Percentiles rank a stretch among this genome's conserved stretches.
These are phyloP conservation scores for Lineolata rhizophorae DNA, from an alignment of 495 filamentous ascomycete species.

Conservation along the genomic window DNA sequence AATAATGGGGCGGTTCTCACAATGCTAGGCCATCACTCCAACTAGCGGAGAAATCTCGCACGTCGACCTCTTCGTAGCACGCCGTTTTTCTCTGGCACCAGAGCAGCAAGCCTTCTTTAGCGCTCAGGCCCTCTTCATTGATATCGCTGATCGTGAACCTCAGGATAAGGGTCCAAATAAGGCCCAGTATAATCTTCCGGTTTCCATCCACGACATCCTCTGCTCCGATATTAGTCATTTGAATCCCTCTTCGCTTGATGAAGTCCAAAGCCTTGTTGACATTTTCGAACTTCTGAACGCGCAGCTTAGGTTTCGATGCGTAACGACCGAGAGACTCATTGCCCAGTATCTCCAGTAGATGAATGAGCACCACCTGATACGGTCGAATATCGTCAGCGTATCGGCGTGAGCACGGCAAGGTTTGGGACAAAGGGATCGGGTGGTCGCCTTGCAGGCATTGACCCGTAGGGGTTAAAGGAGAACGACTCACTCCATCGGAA, in stretches of 20 bases:
- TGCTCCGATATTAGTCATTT: slow-evolving; percentile 95
- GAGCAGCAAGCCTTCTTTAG: slow-evolving; percentile 81
- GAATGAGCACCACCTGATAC: slow-evolving; percentile 72
- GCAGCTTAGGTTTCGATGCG: slow-evolving; percentile 82
- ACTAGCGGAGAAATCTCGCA: slow-evolving; percentile 78
- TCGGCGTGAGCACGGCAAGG: too few relatives aligned
- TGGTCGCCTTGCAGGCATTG: too few relatives aligned
- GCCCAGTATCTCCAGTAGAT: slow-evolving; percentile 87
- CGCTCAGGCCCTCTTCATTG: slow-evolving; percentile 92
- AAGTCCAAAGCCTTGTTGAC: slow-evolving; percentile 89
- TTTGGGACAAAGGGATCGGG: too few relatives aligned
- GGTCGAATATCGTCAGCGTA: too few relatives aligned
- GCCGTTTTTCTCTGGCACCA: slow-evolving; percentile 99
- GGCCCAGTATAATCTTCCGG: slow-evolving; percentile 83
- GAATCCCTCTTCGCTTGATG: slow-evolving; percentile 73
- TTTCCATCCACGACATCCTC: slow-evolving; percentile 98
- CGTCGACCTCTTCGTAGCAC: slow-evolving; percentile 90
- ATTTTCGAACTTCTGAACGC: slow-evolving; percentile 96
- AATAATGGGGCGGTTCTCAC: slow-evolving; percentile 14
- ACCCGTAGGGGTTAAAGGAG: slow-evolving; percentile 1
- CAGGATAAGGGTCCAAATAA: slow-evolving; percentile 96
- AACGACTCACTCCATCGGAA: slow-evolving; percentile 62
- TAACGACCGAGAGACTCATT: slow-evolving; percentile 88
- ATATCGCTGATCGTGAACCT: slow-evolving; percentile 97
- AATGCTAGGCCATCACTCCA: slow-evolving; percentile 97